Base-by-base conservation (phyloP, 2,329 filamentous ascomycete species). In the Nigrospora sphaerica region DNA sequence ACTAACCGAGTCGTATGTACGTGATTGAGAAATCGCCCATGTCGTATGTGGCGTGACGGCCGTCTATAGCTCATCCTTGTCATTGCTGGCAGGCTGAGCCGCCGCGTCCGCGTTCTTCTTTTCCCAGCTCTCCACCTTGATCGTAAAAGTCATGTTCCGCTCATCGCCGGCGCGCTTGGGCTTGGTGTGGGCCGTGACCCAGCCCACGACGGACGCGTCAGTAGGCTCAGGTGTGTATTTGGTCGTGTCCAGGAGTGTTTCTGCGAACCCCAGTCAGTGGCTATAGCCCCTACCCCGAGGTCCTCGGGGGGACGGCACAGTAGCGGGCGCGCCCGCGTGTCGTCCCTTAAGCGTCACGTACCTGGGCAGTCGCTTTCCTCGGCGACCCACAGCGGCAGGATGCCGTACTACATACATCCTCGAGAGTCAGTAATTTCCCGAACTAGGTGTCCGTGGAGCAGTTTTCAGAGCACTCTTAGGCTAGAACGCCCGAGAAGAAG, bases 321-420 rank as follows among this genome's bases (percentile, higher is more conserved):
- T 4, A 6, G 19, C 19, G 19, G 4, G 19, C 19, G 19, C 4
- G 19, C 19, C 17, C 14, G 28, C 19, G 6, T 23, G 19, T 23
- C 19, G 19, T 6, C 19, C 6, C 19, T 23, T 23, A 4, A 4
- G 4, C 6, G 4, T 12, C 13, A 59, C 64, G 55, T 50, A 70
- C 70, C 69, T 48, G 68, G 62, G 54, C 74, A 77, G 28, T 61
- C 57, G 35, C 63, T 70, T 7, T 52, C 53, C 47, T 65, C 67
- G 1, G 73, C 72, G 1, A 73, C 66, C 71, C 72, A 78, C 4
- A 78, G 61, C 32, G 74, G 75, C 40, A 77, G 52, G 12, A 69
- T 63, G 32, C 70, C 65, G 47, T 78, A 77, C n/a, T n/a, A n/a
- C n/a, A n/a, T n/a, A n/a, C n/a, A n/a, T n/a, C n/a, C n/a, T n/a